Conservation (phyloP, 2,329 filamentous ascomycete species). For the Aspergillus sergii region DNA sequence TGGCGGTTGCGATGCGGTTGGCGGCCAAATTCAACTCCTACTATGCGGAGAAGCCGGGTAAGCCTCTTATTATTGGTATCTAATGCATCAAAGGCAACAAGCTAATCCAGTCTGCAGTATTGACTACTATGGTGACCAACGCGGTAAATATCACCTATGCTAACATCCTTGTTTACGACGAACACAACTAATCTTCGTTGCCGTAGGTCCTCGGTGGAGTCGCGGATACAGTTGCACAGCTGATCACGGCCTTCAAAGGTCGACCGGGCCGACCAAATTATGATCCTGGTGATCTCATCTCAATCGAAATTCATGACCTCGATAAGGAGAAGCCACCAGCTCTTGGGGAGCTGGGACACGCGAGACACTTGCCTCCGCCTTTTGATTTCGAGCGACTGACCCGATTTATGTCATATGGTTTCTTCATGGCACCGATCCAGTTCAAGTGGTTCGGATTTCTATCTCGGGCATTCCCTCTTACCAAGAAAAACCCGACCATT, state of each 20-base stretch:
- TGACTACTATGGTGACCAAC: constrained; percentile 99
- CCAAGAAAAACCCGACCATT: constrained; percentile 70
- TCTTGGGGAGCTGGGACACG: constrained; percentile 66
- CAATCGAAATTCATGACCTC: constrained; percentile 86
- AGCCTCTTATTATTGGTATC: constrained; percentile 28
- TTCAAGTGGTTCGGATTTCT: constrained; percentile 96
- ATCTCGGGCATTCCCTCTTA: constrained; percentile 78
- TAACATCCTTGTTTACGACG: not conserved
- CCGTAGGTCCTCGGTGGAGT: constrained; percentile 79
- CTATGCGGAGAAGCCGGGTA: constrained; percentile 87
- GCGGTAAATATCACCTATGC: constrained; percentile 59
- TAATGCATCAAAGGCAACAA: constrained; percentile 13
- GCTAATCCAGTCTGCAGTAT: constrained; percentile 56
- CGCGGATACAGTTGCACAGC: constrained; percentile 93
- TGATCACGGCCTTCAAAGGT: constrained; percentile 72
- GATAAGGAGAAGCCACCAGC: constrained; percentile 75
- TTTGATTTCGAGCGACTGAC: constrained; percentile 96
- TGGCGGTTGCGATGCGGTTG: constrained; percentile 80
- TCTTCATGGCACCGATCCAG: constrained; percentile 92
- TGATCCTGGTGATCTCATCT: constrained; percentile 67
- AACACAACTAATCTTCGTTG: constrained; percentile 15
- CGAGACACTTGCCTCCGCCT: constrained; percentile 68
- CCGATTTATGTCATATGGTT: constrained; percentile 96
- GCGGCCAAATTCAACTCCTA: constrained; percentile 88
- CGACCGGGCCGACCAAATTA: constrained; percentile 64